Evolutionary conservation across 2,329 filamentous ascomycete genomes (phyloP).

Genomic region (Stagonosporopsis rhizophila): DNA sequence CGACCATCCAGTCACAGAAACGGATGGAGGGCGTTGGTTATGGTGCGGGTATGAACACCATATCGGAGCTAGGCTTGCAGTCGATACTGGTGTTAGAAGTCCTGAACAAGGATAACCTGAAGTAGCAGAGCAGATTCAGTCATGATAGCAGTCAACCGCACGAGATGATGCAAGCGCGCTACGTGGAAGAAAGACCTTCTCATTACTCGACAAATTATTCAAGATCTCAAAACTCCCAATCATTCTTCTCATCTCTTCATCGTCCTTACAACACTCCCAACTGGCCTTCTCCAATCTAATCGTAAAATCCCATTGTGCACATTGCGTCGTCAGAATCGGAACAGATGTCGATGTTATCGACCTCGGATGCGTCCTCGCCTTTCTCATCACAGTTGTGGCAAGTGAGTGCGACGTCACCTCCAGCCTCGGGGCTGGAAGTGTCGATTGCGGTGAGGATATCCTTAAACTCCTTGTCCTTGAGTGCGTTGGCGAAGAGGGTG

Average conservation of each 20-base stretch:
- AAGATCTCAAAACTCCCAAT: constrained; percentile 25
- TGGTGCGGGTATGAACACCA: not conserved
- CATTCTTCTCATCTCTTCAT: not conserved
- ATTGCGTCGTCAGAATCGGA: not conserved
- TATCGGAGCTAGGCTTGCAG: not conserved
- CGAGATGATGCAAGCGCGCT: not conserved
- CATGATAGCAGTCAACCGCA: not conserved
- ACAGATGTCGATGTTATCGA: not conserved
- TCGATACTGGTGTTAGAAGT: not conserved
- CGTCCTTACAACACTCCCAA: not conserved
- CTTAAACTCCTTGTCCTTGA: constrained; percentile 90
- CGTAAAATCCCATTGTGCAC: not conserved
- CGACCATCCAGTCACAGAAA: too few relatives aligned
- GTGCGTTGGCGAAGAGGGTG: constrained; percentile 93
- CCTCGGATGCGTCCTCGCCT: not conserved
- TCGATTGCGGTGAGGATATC: constrained; percentile 82
- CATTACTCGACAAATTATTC: constrained; percentile 9
- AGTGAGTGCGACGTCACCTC: constrained; percentile 4
- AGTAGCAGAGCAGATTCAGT: too few relatives aligned
- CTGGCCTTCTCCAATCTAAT: not conserved
- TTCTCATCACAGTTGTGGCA: not conserved
- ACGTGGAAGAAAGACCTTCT: constrained; percentile 24
- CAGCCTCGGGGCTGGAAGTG: constrained; percentile 43
- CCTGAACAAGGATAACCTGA: too few relatives aligned
- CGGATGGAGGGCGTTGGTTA: too few relatives aligned